Conservation (phyloP, 208 protist genomes). For the Zelonia costaricensis region DNA sequence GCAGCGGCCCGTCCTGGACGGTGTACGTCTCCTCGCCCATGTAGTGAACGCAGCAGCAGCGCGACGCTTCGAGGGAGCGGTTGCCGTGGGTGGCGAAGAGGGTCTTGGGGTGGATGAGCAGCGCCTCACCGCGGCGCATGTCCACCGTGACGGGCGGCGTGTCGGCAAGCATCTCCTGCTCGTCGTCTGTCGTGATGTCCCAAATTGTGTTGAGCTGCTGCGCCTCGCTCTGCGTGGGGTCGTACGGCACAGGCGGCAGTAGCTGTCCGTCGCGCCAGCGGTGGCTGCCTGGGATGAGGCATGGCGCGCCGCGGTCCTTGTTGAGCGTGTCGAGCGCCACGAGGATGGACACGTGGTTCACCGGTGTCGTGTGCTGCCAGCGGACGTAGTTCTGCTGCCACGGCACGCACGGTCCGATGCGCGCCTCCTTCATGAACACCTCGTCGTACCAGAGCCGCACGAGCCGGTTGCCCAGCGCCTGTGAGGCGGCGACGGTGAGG, state of each 20-base stretch:
- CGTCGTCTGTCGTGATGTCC: constrained; percentile 75
- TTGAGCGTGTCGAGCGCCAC: constrained; percentile 82
- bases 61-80: constrained; percentile 53
- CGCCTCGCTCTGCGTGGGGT: constrained; percentile 63
- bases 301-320: constrained; percentile 83
- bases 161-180: constrained; percentile 82
- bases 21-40: constrained; percentile 61
- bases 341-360: constrained; percentile 75
- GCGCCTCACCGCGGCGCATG: constrained; percentile 70
- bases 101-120: constrained; percentile 81
- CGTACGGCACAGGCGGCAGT: constrained; percentile 69
- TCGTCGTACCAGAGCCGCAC: constrained; percentile 89
- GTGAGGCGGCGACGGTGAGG: constrained; percentile 79
- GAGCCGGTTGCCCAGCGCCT: constrained; percentile 74
- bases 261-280: constrained; percentile 76
- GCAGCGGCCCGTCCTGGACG: constrained; percentile 59
- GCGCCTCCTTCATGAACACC: constrained; percentile 77
- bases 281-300: constrained; percentile 81
- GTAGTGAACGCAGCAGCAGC: constrained; percentile 79
- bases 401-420: constrained; percentile 68
- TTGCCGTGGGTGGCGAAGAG: constrained; percentile 84
- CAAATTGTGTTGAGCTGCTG: constrained; percentile 87
- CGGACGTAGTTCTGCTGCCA: constrained; percentile 87
- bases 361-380: constrained; percentile 75
- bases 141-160: constrained; percentile 77